Evolutionary conservation across 306 rosid genomes (phyloP).

Genomic region (Alnus glutinosa): DNA sequence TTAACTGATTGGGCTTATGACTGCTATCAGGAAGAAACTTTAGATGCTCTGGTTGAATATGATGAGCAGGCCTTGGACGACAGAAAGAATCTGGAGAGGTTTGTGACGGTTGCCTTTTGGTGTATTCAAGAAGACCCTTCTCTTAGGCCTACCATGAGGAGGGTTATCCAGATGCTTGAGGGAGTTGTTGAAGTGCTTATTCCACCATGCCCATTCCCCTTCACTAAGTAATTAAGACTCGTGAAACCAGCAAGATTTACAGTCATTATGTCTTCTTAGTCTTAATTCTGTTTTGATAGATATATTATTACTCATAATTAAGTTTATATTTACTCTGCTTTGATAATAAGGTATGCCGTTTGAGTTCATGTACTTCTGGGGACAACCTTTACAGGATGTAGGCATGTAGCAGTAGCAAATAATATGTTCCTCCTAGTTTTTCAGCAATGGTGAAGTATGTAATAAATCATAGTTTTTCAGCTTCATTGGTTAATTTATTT

Average conservation of each 20-base stretch:
- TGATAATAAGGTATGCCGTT: no score
- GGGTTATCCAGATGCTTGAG: constrained; percentile 43
- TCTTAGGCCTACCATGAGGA: constrained; percentile 37
- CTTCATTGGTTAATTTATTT: no score
- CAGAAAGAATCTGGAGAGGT: constrained; percentile 24
- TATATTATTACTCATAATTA: no score
- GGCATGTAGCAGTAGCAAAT: no score
- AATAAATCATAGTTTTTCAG: no score
- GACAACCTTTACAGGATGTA: no score
- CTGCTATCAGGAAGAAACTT: background rate
- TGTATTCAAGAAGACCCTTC: constrained; percentile 39
- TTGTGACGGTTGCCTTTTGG: constrained; percentile 36
- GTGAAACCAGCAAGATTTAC: background rate
- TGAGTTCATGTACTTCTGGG: no score
- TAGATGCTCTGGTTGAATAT: constrained; percentile 21
- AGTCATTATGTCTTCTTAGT: background rate
- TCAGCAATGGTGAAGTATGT: no score
- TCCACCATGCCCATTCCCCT: constrained; percentile 37
- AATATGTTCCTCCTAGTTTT: no score
- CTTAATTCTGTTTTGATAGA: background rate
- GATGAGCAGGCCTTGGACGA: constrained; percentile 25
- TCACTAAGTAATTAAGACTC: background rate
- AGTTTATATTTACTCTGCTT: no score
- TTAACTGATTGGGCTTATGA: constrained; percentile 36
- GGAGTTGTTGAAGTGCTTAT: constrained; percentile 29